A percentile compares a stretch with the other conserved stretches of the same genome.
Evolutionary conservation across 2,329 filamentous ascomycete species (phyloP).

Genomic region (Colletotrichum sp.): DNA sequence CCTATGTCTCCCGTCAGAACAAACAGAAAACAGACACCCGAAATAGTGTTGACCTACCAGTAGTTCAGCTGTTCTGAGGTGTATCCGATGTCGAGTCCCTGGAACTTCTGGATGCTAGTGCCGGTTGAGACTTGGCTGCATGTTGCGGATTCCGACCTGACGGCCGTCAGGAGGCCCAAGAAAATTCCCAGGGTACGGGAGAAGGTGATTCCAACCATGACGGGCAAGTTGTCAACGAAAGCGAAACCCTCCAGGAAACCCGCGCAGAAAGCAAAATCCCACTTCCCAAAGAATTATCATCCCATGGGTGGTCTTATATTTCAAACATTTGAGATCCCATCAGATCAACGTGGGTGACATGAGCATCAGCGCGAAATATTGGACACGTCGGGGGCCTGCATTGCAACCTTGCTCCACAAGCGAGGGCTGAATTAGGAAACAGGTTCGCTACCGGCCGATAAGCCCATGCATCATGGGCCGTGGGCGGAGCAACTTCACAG

Average conservation of each 20-base stretch:
- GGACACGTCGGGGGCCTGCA: background rate
- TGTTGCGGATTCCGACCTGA: background rate
- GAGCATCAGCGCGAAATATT: background rate
- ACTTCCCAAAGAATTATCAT: background rate
- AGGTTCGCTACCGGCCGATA: background rate
- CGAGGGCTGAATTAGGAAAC: background rate
- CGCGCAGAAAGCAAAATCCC: background rate
- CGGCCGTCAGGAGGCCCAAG: background rate
- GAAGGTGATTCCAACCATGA: background rate
- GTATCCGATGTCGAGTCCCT: background rate
- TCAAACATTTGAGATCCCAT: background rate
- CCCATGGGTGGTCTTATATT: background rate
- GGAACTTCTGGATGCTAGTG: background rate
- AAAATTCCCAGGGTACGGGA: background rate
- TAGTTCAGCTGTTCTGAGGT: background rate
- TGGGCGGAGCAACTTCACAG: background rate
- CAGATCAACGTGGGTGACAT: background rate
- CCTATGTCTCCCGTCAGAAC: slow-evolving; percentile 26
- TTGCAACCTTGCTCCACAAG: background rate
- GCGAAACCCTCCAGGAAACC: background rate
- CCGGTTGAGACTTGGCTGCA: background rate
- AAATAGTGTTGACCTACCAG: background rate
- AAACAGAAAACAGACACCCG: background rate
- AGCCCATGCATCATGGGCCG: background rate
- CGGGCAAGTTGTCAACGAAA: background rate